Evolutionary conservation across 2,329 filamentous ascomycete species (phyloP).

Genomic region (Ophiostoma australiae): DNA sequence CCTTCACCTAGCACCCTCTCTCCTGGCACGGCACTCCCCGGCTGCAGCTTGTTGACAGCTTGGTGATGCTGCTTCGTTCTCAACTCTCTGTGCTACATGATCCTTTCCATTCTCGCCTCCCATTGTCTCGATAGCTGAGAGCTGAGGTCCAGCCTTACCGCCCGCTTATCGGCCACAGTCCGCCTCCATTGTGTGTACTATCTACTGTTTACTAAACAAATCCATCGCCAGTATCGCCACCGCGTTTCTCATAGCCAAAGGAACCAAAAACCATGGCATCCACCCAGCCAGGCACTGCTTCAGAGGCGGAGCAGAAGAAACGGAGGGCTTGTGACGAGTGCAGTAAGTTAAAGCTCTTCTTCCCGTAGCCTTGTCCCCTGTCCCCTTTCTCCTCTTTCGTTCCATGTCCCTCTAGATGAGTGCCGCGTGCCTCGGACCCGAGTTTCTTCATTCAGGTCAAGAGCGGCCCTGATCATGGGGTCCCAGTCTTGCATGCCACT

Average conservation of each 20-base stretch:
- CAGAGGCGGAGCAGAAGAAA: constrained; percentile 37
- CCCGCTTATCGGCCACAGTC: not conserved
- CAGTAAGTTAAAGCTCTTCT: constrained; percentile 44
- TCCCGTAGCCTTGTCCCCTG: not conserved
- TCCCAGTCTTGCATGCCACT: not conserved
- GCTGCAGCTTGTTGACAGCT: not conserved
- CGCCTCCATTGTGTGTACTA: not conserved
- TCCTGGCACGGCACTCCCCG: too few species aligned
- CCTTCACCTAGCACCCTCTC: not conserved
- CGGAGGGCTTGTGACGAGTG: constrained; percentile 64
- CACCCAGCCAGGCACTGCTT: not conserved
- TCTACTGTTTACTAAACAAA: not conserved
- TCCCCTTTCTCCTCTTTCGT: not conserved
- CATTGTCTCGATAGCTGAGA: not conserved
- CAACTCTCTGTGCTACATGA: not conserved
- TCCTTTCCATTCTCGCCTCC: constrained; percentile 5
- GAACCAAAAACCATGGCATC: not conserved
- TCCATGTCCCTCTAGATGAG: not conserved
- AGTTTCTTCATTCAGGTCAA: not conserved
- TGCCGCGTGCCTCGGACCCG: not conserved
- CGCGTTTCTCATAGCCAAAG: not conserved
- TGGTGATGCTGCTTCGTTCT: not conserved
- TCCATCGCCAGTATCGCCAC: not conserved
- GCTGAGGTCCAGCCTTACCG: not conserved
- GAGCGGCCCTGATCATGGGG: not conserved